Evolutionary conservation across 768 basidiomycete genomes (phyloP), one percentile per base, ranked within the genome.

Genomic region (Candolleomyces eurysporus): DNA sequence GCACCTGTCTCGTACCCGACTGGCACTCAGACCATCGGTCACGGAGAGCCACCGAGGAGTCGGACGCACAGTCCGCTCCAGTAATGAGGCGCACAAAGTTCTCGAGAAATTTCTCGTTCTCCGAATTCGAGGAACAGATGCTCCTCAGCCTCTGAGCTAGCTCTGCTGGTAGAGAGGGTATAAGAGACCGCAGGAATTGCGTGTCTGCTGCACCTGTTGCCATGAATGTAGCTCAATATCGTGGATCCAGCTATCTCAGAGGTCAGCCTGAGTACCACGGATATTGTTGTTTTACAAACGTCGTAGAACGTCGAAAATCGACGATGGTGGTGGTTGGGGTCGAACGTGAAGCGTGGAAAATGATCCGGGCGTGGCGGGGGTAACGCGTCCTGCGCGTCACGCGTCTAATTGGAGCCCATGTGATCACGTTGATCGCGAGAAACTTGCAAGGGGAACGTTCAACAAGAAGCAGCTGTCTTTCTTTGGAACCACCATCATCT

Each of bases 401-500:
- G 53, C 53, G 31, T 22, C 26, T 52, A 52, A 52, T 52, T 22
- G 32, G 8, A 36, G 26, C 14, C 32, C 53, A 55, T 40, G 53
- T 55, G 53, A 36, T 32, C 53, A 39, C 32, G 53, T 55, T 55
- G 53, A 55, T 55, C 62, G 61, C 57, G 61, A 50, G 58, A 58
- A 59, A 57, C 51, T 58, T 26, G 53, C 39, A 11, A 59, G 53
- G 68, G 63, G 66, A n/a, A 66, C 63, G 66, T 62, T 65, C 66
- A 65, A 67, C 72, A 77, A 79, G 66, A 71, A 75, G 75, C 71
- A 75, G 64, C 62, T 40, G 46, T 55, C 76, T 75, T 73, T 75
- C 75, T 76, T 77, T 73, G 72, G 76, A 73, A 78, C 78, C 78
- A 76, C 74, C 76, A 79, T 75, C 71, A 75, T 65, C 64, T 63